Evolutionary conservation across 768 basidiomycete species (phyloP), one percentile per base, ranked within the genome.

Genomic region (Boletus fagicola): DNA sequence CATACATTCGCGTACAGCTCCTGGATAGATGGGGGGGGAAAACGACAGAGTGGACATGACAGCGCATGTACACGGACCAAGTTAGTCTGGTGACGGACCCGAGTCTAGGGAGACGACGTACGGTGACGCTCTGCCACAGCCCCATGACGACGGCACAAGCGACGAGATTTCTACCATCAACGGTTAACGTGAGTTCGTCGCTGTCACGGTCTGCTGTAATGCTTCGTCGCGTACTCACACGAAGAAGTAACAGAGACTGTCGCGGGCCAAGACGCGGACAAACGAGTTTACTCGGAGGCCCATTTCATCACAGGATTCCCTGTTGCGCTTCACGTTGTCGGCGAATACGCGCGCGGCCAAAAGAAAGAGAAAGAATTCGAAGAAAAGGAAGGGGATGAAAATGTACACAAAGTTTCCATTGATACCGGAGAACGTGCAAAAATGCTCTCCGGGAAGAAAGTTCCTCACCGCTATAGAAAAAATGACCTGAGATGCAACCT

Each of bases 211-310:
- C 36, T 3, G 30, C 16, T 13, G 10, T 6, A 11, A 22, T n/a
- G 26, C 13, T 30, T 9, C 8, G 13, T 18, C 15, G 38, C 10
- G 24, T 3, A 62, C 71, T 54, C 28, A 74, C 72, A 68, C 58
- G 58, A 71, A 67, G 24, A 70, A 72, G 53, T 74, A 72, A 22
- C 67, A 64, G 15, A 72, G 53, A 24, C 70, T 74, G 36, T 72
- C 70, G 22, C 71, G 63, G 0, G 62, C 67, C 45, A 72, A 40
- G 44, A 72, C 38, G 31, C 35, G 35, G 49, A 69, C 52, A 12
- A 72, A 72, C 20, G 67, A 53, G 42, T 61, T 65, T 10, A 61
- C 22, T 35, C 56, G 30, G 11, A 62, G 6, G 11, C 54, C 49
- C 4, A 45, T 59, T 3, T 59, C 53, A 3, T 49, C 45, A 4